A percentile compares a stretch with the other conserved stretches of the same genome.
Evolutionary conservation across 805 yeast species (phyloP).

Genomic region (Starmerella bombi): DNA sequence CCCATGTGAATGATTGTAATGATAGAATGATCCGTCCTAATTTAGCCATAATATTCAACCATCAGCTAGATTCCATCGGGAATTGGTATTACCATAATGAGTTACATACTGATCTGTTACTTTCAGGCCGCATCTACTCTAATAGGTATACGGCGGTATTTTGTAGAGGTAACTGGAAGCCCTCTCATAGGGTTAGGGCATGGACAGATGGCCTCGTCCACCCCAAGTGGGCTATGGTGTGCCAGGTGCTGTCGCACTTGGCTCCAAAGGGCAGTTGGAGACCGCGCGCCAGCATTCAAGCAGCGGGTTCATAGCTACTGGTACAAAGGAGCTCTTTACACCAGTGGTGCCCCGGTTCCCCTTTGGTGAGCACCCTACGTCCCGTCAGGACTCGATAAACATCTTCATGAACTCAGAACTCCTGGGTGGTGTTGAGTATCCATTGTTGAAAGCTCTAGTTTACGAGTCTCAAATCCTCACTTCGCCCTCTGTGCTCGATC

Average conservation of each 20-base stretch:
- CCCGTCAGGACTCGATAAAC: background rate
- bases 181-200: too few species aligned
- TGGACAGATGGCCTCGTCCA: background rate
- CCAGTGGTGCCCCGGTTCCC: background rate
- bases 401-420: background rate
- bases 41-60: too few species aligned
- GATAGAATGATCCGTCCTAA: too few species aligned
- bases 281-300: constrained; percentile 6
- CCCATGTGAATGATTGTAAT: too few species aligned
- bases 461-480: constrained; percentile 7
- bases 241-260: constrained; percentile 12
- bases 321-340: constrained; percentile 1
- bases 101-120: too few species aligned
- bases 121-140: too few species aligned
- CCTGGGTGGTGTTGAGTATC: constrained; percentile 4
- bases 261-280: background rate
- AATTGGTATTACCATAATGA: too few species aligned
- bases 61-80: too few species aligned
- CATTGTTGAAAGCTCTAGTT: background rate
- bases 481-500: constrained; percentile 13
- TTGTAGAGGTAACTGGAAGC: too few species aligned
- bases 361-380: background rate
- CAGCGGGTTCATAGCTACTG: constrained; percentile 4
- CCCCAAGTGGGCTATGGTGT: constrained; percentile 11
- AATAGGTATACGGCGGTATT: too few species aligned